Evolutionary conservation across 78 protist species (phyloP).

Genomic region (Guillardia theta): DNA sequence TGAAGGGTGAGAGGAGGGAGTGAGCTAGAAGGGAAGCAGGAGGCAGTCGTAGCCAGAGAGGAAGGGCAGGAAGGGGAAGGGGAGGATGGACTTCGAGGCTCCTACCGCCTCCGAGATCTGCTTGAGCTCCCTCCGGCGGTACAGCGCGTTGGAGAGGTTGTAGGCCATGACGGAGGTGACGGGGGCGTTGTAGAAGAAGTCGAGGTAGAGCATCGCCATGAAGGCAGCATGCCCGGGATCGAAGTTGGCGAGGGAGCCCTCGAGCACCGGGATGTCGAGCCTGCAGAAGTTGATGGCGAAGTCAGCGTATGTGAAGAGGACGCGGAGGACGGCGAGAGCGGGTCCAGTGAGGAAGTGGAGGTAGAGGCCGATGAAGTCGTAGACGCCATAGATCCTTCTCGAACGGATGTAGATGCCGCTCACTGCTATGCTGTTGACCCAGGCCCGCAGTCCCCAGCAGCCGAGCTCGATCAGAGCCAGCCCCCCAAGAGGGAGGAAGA

Average conservation of each 20-base stretch:
- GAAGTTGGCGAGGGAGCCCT: neutral
- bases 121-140: neutral
- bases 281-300: neutral
- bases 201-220: constrained; percentile 17
- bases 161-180: neutral
- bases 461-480: neutral
- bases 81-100: neutral
- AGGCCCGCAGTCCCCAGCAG: neutral
- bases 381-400: neutral
- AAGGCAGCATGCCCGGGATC: constrained; percentile 6
- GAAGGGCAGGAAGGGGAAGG: neutral
- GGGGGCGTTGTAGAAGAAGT: neutral
- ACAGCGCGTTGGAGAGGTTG: neutral
- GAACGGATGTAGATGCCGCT: neutral
- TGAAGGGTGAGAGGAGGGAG: neutral
- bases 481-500: neutral
- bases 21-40: neutral
- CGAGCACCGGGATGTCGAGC: neutral
- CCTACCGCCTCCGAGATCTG: neutral
- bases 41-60: neutral
- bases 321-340: neutral
- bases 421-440: neutral
- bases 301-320: neutral
- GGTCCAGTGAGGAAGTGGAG: neutral
- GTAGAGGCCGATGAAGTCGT: neutral